Percentiles rank a stretch among this genome's conserved stretches.
Conservation (phyloP, 2,329 filamentous ascomycete genomes). For the Neophaeococcomyces aloes region DNA sequence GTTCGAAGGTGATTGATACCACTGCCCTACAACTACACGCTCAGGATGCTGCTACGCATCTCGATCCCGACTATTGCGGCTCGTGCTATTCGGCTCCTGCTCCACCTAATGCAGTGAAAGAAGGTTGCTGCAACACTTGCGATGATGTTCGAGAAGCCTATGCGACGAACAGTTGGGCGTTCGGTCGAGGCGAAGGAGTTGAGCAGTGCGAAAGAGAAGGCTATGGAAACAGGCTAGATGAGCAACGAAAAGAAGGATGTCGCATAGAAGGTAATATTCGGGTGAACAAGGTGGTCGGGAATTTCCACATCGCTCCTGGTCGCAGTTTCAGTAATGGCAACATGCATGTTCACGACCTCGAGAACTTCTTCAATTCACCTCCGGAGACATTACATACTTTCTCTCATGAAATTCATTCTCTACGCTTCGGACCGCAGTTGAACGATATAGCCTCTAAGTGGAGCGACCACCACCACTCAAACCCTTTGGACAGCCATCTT, state of each 20-base stretch:
- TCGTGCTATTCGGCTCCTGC: slow-evolving; percentile 77
- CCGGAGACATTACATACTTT: slow-evolving; percentile 69
- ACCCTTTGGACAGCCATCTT: slow-evolving; percentile 72
- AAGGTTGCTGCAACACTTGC: slow-evolving; percentile 94
- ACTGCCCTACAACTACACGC: slow-evolving; percentile 60
- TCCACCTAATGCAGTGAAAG: slow-evolving; percentile 60
- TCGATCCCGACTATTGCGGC: slow-evolving; percentile 88
- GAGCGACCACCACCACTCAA: slow-evolving; percentile 76
- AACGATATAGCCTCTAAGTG: slow-evolving; percentile 60
- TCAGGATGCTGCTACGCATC: slow-evolving; percentile 61
- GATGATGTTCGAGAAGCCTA: slow-evolving; percentile 95
- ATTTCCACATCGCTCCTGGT: slow-evolving; percentile 96
- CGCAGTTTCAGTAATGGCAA: slow-evolving; percentile 93
- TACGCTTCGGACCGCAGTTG: slow-evolving; percentile 87
- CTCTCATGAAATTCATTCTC: slow-evolving; percentile 73
- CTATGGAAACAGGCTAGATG: slow-evolving; percentile 78
- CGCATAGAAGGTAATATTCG: slow-evolving; percentile 83
- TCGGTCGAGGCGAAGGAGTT: slow-evolving; percentile 81
- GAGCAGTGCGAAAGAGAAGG: slow-evolving; percentile 94
- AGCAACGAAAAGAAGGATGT: slow-evolving; percentile 83
- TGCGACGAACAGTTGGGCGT: slow-evolving; percentile 79
- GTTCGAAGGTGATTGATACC: slow-evolving; percentile 63
- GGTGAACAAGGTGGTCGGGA: slow-evolving; percentile 97
- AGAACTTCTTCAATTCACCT: slow-evolving; percentile 78
- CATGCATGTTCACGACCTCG: slow-evolving; percentile 94